Base-by-base conservation (phyloP, 768 basidiomycete genomes). In the Solioccasus polychromus region DNA sequence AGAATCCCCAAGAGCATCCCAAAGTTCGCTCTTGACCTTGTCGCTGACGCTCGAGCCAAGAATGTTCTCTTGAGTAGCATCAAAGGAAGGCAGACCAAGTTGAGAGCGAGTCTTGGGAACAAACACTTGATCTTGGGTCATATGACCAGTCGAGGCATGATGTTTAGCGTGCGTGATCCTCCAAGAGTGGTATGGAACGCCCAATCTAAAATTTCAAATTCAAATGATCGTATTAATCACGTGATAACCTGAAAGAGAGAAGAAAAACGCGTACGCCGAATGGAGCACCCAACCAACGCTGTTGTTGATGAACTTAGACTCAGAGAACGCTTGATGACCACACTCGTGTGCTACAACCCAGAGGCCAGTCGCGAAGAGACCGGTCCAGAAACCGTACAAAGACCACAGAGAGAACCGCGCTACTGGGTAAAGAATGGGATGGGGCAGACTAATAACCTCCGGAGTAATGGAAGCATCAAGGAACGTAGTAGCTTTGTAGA, bases 171-270 rank as follows among this genome's bases (percentile, higher is more conserved):
- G 95, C 4, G 83, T 85, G 61, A 96, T 91, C 52, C 92, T 79
- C 95, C 94, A 98, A 5, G 92, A 89, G 63, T 97, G 92, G 71
- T 92, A 99, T 5, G 95, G 95, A 12, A 98, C 95, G 38, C 94
- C 86, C 47, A 97, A 80, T 42, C 90, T 91, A 51, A 25, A 59
- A 50, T 52, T 51, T 47, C 36, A 57, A 55, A 53, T 45, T 30
- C 12, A 38, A 15, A 17, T 1, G 6, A 5, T 15, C 29, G 20
- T 20, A 37, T 59, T 18, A 55, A 31, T 57, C 59, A 63, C 60
- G 58, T 66, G 52, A 59, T 41, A 19, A 14, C 18, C 18, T 10
- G 3, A 39, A 22, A 19, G 23, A 12, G 20, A 36, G 44, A 42
- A 54, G 39, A 51, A 42, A 46, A 48, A 35, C 29, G 62, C 85